Percentiles rank a stretch among this genome's conserved stretches.
phyloP scores from a whole-genome alignment of 2,329 filamentous ascomycete species.

The Penicillium sp. region DNA sequence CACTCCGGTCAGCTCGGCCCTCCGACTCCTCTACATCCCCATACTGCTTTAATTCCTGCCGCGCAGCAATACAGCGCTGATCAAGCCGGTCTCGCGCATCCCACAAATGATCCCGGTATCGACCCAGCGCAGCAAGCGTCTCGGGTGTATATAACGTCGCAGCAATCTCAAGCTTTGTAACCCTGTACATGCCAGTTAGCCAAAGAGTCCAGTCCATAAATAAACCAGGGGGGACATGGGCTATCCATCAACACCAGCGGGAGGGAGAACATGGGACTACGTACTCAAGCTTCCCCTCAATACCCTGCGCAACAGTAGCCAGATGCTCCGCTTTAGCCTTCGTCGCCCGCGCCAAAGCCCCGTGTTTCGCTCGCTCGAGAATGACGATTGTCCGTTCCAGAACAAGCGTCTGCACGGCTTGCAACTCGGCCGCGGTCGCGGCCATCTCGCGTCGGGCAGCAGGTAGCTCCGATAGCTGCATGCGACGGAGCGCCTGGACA shows the following conservation, averaged over 20 bases:
- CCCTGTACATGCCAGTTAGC: slow-evolving; percentile 23
- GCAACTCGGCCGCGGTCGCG: slow-evolving; percentile 37
- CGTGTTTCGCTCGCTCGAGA: slow-evolving; percentile 47
- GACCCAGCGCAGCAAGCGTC: slow-evolving; percentile 34
- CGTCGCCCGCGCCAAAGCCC: slow-evolving; percentile 38
- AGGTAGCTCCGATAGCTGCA: slow-evolving; percentile 40
- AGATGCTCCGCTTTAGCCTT: slow-evolving; percentile 47
- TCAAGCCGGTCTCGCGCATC: slow-evolving; percentile 35
- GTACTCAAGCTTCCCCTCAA: slow-evolving; percentile 45
- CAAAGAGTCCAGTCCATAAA: background rate
- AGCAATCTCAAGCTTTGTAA: slow-evolving; percentile 42
- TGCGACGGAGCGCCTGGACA: slow-evolving; percentile 31
- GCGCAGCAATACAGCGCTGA: slow-evolving; percentile 32
- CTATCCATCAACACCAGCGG: no score
- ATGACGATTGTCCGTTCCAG: slow-evolving; percentile 44
- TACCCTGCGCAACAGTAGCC: slow-evolving; percentile 40
- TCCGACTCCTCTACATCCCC: slow-evolving; percentile 31
- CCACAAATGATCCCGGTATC: slow-evolving; percentile 39
- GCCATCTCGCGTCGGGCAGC: slow-evolving; percentile 39
- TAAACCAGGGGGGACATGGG: no score
- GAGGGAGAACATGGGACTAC: slow-evolving; percentile 10
- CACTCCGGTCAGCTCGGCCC: background rate
- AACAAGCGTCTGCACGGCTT: slow-evolving; percentile 36
- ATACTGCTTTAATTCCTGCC: slow-evolving; percentile 40
- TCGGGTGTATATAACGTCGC: slow-evolving; percentile 45